These are phyloP conservation scores for Mycosarcoma maydis DNA, from an alignment of 1,284 basidiomycete genomes.

Conservation along the genomic window DNA sequence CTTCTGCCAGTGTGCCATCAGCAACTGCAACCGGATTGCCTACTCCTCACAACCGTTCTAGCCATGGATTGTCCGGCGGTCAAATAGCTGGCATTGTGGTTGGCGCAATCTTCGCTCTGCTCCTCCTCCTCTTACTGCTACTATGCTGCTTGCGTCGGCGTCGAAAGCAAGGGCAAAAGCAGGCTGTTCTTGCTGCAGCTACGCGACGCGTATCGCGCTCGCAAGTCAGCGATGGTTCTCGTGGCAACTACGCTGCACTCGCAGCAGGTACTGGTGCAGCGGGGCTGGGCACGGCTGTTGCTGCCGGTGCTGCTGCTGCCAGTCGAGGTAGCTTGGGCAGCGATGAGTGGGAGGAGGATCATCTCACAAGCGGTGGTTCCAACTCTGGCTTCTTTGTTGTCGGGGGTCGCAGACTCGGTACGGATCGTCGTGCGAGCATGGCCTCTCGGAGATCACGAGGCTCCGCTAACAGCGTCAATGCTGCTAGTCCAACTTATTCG, in stretches of 20 bases:
- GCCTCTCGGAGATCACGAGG: constrained; percentile 21
- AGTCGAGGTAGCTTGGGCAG: constrained; percentile 31
- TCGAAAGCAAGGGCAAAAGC: constrained; percentile 13
- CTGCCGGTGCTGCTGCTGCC: constrained; percentile 11
- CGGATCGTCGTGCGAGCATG: constrained; percentile 18
- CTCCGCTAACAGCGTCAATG: background rate
- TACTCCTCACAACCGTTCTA: background rate
- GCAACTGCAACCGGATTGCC: constrained; percentile 18
- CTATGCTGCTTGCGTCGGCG: constrained; percentile 43
- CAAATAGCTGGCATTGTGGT: constrained; percentile 58
- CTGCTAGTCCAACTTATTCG: no score
- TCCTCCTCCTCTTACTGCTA: constrained; percentile 42
- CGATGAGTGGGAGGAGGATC: constrained; percentile 55
- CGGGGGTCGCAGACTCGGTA: constrained; percentile 29
- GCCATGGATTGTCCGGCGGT: constrained; percentile 38
- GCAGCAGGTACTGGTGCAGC: constrained; percentile 19
- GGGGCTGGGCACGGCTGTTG: no score
- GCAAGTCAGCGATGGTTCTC: constrained; percentile 10
- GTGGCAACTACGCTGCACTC: constrained; percentile 45
- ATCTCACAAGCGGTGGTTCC: constrained; percentile 39
- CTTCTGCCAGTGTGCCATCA: constrained; percentile 10
- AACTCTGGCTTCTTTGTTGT: constrained; percentile 56
- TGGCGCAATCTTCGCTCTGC: constrained; percentile 38
- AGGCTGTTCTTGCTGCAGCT: constrained; percentile 18
- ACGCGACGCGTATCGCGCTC: constrained; percentile 19